These are phyloP conservation scores for Fusarium pilosicola DNA, from an alignment of 2,329 filamentous ascomycete species.

Conservation along the genomic window DNA sequence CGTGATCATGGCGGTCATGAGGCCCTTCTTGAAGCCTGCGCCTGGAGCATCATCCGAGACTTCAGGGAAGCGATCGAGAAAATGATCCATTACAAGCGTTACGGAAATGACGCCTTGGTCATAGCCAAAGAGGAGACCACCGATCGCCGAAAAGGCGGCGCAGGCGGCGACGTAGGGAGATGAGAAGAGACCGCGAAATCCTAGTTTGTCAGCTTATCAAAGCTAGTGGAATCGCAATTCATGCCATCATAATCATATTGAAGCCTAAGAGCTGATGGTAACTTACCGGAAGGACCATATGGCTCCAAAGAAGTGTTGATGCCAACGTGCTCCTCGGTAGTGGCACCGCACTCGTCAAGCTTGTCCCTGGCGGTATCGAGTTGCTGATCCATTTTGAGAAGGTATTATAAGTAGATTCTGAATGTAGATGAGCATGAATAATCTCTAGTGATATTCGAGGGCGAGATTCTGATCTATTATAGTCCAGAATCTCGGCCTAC, in stretches of 20 bases:
- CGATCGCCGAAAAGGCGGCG: slow-evolving; percentile 49
- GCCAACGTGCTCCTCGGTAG: slow-evolving; percentile 1
- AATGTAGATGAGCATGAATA: background rate
- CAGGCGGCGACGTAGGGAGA: slow-evolving; percentile 48
- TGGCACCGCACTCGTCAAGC: slow-evolving; percentile 1
- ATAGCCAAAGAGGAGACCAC: slow-evolving; percentile 53
- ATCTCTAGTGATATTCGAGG: background rate
- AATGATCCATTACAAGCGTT: slow-evolving; percentile 51
- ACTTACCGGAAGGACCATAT: slow-evolving; percentile 13
- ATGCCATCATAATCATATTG: no score
- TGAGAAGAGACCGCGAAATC: slow-evolving; percentile 46
- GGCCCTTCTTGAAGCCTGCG: slow-evolving; percentile 51
- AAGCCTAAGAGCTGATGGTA: rapidly evolving
- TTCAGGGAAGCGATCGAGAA: slow-evolving; percentile 47
- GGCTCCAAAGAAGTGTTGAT: background rate
- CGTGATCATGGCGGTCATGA: slow-evolving; percentile 61
- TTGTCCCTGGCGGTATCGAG: background rate
- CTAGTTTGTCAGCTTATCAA: slow-evolving; percentile 13
- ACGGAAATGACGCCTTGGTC: slow-evolving; percentile 55
- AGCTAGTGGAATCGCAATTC: background rate
- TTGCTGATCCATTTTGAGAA: background rate
- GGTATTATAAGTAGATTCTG: no score
- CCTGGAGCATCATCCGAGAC: slow-evolving; percentile 50
- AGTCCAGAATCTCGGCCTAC: background rate
- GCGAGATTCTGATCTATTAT: background rate